These are phyloP conservation scores for Saussurea involucrata DNA, from an alignment of 129 eudicot genomes.

Conservation along the genomic window DNA sequence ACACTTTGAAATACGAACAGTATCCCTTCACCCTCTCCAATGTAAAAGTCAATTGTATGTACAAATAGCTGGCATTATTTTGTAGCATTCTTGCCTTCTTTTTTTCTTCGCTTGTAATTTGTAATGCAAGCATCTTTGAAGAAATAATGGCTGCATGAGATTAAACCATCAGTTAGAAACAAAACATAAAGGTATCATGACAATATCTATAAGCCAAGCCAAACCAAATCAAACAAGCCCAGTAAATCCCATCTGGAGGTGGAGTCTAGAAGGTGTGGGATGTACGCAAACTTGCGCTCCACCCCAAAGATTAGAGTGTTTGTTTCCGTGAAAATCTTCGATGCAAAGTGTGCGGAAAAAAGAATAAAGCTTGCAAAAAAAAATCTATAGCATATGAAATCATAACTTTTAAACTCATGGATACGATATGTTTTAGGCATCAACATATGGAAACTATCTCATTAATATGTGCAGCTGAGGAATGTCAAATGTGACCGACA, in stretches of 20 bases:
- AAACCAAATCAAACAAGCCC: not conserved
- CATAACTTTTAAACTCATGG: not conserved
- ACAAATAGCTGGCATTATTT: not conserved
- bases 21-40: not conserved
- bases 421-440: not conserved
- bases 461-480: not conserved
- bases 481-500: not conserved
- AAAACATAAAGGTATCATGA: not conserved
- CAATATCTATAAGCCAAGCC: not conserved
- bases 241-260: not conserved
- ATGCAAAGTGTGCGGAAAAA: not conserved
- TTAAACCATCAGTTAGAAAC: slow-evolving; percentile 26
- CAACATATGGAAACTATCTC: not conserved
- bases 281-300: not conserved
- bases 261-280: not conserved
- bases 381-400: not conserved
- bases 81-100: slow-evolving; percentile 48
- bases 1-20: not conserved
- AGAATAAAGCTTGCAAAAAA: not conserved
- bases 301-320: not conserved
- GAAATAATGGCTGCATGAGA: slow-evolving; percentile 73
- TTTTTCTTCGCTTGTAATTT: slow-evolving; percentile 66
- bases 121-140: slow-evolving; percentile 85
- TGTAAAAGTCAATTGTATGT: not conserved
- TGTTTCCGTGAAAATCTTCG: not conserved